These are phyloP conservation scores for Clathrus columnatus DNA, from an alignment of 768 basidiomycete species.

Conservation along the genomic window DNA sequence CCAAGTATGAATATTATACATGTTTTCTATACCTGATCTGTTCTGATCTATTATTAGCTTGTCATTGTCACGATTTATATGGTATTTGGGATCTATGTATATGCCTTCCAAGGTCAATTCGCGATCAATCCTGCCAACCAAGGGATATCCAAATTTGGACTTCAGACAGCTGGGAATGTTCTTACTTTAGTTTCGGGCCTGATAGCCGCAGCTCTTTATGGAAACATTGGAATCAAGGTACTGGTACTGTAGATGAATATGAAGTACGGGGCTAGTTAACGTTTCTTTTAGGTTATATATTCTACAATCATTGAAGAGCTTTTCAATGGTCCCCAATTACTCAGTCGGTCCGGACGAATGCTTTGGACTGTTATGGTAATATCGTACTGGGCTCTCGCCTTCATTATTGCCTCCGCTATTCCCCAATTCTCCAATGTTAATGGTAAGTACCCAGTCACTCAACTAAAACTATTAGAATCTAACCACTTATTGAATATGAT, in stretches of 20 bases:
- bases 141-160: constrained; percentile 30
- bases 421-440: constrained; percentile 51
- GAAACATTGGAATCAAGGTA: constrained; percentile 47
- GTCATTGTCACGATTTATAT: constrained; percentile 49
- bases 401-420: constrained; percentile 48
- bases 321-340: constrained; percentile 42
- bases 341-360: constrained; percentile 31
- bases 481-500: neutral
- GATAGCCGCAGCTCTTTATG: constrained; percentile 56
- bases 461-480: neutral
- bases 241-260: neutral
- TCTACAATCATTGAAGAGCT: constrained; percentile 42
- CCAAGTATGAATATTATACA: neutral
- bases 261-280: no score
- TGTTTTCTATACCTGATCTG: neutral
- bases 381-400: constrained; percentile 25
- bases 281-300: constrained; percentile 36
- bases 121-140: constrained; percentile 40
- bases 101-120: constrained; percentile 56
- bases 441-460: constrained; percentile 14
- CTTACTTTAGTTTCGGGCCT: constrained; percentile 42
- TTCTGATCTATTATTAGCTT: constrained; percentile 18
- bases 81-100: constrained; percentile 36
- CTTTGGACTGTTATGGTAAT: constrained; percentile 37
- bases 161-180: constrained; percentile 36